Base-by-base conservation (phyloP, 768 basidiomycete genomes). In the Phaeotremella skinneri region DNA sequence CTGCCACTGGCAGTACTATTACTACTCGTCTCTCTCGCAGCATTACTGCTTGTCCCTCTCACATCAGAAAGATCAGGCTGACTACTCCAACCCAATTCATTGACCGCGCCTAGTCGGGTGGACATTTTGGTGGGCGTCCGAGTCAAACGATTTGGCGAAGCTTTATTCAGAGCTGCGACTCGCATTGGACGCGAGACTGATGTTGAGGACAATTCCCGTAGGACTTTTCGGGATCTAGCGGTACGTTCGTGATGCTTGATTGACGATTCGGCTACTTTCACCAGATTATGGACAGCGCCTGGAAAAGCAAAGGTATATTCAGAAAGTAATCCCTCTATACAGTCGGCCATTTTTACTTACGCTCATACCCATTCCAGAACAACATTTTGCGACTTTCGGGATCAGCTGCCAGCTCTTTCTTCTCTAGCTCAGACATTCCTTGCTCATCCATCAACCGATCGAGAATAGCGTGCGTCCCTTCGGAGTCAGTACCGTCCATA, bases 281-380 rank as follows among this genome's bases (percentile, higher is more conserved):
- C 43, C 43, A 45, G 21, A 45, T 23, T 45, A 20, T 45, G 43
- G 7, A 45, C 43, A 7, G 43, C 43, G 6, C 43, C 43, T 45
- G 20, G 7, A 20, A 20, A 14, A 9, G 13, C 21, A 14, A 11
- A 45, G 43, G 13, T 6, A 45, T 20, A 45, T 45, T 6, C 43
- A 20, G 43, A 13, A 45, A 6, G 13, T 7, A 45, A n/a, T n/a
- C n/a, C n/a, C n/a, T n/a, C n/a, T n/a, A n/a, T n/a, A n/a, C n/a
- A n/a, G n/a, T n/a, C n/a, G n/a, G n/a, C n/a, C n/a, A n/a, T n/a
- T 48, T 37, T 48, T 26, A 56, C 55, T 56, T 31, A 56, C 55
- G 55, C 32, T 57, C 56, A 25, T 57, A 56, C 7, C 55, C 29
- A 26, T 49, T 50, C 55, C 55, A 56, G 29, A 49, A 56, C 26